Evolutionary conservation across 2,329 filamentous ascomycete genomes (phyloP).

Genomic region (Aspergillus sp.): DNA sequence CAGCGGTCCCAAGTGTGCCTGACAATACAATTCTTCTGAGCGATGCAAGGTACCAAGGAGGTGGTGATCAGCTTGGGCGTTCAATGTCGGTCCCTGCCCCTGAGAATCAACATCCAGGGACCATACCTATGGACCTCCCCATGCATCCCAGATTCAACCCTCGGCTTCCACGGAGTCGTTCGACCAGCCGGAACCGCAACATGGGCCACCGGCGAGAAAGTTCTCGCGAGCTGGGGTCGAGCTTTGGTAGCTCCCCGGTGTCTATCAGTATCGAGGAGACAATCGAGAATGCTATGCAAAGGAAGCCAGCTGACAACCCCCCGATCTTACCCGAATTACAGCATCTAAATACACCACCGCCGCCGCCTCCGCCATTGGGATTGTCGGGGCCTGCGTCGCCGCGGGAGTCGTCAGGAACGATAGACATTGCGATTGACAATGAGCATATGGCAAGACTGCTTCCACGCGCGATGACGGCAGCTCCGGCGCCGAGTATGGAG

Average conservation of each 20-base stretch:
- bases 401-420: constrained; percentile 37
- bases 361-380: constrained; percentile 43
- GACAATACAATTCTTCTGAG: constrained; percentile 41
- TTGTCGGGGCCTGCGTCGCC: constrained; percentile 24
- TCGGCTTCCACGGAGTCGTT: constrained; percentile 38
- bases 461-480: constrained; percentile 36
- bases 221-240: constrained; percentile 23
- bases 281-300: constrained; percentile 38
- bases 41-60: constrained; percentile 36
- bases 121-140: constrained; percentile 32
- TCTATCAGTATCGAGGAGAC: constrained; percentile 56
- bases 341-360: constrained; percentile 57
- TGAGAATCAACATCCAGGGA: constrained; percentile 21
- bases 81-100: constrained; percentile 40
- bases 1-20: constrained; percentile 57
- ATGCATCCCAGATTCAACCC: constrained; percentile 42
- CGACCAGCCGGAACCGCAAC: constrained; percentile 36
- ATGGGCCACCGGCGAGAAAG: constrained; percentile 30
- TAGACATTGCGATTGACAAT: constrained; percentile 41
- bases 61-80: constrained; percentile 33
- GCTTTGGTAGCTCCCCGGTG: constrained; percentile 34
- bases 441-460: constrained; percentile 34
- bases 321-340: constrained; percentile 60
- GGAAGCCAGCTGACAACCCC: constrained; percentile 30
- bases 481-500: constrained; percentile 27